phyloP scores from a whole-genome alignment of 352 stramenopile species.

The Globisporangium lucens region DNA sequence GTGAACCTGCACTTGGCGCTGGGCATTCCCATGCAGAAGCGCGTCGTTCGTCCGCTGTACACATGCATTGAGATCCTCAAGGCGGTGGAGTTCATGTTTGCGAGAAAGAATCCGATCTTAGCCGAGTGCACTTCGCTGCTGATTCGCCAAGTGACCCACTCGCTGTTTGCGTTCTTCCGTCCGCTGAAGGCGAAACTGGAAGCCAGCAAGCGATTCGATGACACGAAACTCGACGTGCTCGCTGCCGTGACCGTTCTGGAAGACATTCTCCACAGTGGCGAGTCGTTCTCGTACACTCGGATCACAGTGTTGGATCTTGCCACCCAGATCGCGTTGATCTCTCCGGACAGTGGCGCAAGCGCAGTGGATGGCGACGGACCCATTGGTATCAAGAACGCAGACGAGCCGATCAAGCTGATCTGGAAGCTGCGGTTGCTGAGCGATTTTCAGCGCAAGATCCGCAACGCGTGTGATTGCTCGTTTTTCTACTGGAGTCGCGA shows the following conservation, averaged over 20 bases:
- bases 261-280: constrained; percentile 76
- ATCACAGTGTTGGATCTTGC: constrained; percentile 79
- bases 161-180: constrained; percentile 76
- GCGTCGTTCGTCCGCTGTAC: constrained; percentile 80
- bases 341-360: constrained; percentile 34
- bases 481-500: constrained; percentile 94
- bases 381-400: constrained; percentile 56
- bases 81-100: constrained; percentile 92
- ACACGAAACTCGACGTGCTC: constrained; percentile 84
- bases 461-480: constrained; percentile 86
- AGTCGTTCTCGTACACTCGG: constrained; percentile 84
- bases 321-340: constrained; percentile 78
- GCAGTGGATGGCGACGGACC: constrained; percentile 35
- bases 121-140: constrained; percentile 72
- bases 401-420: constrained; percentile 77
- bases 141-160: constrained; percentile 75
- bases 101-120: constrained; percentile 80
- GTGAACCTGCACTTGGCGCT: constrained; percentile 88
- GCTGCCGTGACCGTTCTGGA: constrained; percentile 83
- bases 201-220: constrained; percentile 84
- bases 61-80: constrained; percentile 91
- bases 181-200: constrained; percentile 80
- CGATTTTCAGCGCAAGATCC: constrained; percentile 87
- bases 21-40: constrained; percentile 83
- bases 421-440: constrained; percentile 85